Evolutionary conservation across 768 basidiomycete genomes (phyloP).

Genomic region (Russula abietina): DNA sequence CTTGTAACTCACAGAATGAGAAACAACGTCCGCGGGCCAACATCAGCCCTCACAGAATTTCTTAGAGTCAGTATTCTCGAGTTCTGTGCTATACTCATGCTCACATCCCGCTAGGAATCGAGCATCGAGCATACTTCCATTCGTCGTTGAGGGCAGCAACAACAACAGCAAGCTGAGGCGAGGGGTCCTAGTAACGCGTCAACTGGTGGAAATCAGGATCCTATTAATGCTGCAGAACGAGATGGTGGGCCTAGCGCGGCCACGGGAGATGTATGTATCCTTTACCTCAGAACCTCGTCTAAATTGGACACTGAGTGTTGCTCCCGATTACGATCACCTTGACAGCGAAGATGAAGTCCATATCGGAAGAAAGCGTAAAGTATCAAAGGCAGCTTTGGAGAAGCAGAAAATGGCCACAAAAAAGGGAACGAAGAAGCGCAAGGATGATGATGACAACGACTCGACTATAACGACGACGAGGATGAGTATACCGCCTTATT

Average conservation of each 20-base stretch:
- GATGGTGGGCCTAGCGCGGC: conserved; percentile 22
- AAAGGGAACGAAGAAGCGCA: conserved; percentile 34
- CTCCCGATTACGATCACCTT: conserved; percentile 23
- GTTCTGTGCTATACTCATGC: not conserved
- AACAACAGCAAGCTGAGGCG: conserved; percentile 37
- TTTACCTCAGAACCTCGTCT: not conserved
- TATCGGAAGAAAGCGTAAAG: conserved; percentile 23
- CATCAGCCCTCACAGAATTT: conserved; percentile 79
- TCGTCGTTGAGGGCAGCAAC: conserved; percentile 35
- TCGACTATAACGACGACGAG: conserved; percentile 46
- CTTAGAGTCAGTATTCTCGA: conserved; percentile 46
- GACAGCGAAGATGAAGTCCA: conserved; percentile 13
- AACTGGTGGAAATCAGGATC: conserved; percentile 19
- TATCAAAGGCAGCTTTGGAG: conserved; percentile 26
- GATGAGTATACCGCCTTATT: conserved; percentile 64
- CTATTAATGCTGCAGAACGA: conserved; percentile 23
- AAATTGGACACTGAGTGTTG: conserved; percentile 6
- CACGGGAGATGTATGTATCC: conserved; percentile 2
- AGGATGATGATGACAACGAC: conserved; percentile 38
- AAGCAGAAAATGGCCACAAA: conserved; percentile 31
- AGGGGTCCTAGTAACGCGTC: conserved; percentile 39
- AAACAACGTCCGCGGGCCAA: conserved; percentile 72
- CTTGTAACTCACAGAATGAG: conserved; percentile 4
- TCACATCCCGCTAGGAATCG: conserved; percentile 36
- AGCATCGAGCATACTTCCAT: conserved; percentile 45